Evolutionary conservation across 2,329 filamentous ascomycete genomes (phyloP).

Genomic region (Dothidotthia symphoricarpi): DNA sequence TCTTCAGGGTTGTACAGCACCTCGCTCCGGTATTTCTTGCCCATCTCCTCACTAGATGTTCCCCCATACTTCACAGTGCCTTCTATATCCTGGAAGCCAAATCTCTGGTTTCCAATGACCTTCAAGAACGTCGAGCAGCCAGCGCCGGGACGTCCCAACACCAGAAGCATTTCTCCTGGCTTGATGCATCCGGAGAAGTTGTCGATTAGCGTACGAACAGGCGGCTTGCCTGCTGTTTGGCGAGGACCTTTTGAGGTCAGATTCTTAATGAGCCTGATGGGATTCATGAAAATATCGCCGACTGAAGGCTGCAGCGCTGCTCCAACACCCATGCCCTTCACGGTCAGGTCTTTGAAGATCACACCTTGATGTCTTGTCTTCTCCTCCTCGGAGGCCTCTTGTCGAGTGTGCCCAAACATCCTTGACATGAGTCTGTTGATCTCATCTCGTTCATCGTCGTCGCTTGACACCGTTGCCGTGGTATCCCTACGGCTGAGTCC

Average conservation of each 20-base stretch:
- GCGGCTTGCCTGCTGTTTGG: slow-evolving; percentile 49
- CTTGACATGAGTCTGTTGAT: slow-evolving; percentile 64
- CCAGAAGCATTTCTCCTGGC: slow-evolving; percentile 70
- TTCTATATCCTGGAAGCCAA: slow-evolving; percentile 57
- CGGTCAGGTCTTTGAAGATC: slow-evolving; percentile 63
- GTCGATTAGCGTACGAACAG: slow-evolving; percentile 64
- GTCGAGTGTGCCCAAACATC: slow-evolving; percentile 67
- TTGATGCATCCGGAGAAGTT: slow-evolving; percentile 67
- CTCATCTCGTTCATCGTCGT: slow-evolving; percentile 50
- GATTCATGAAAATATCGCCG: slow-evolving; percentile 61
- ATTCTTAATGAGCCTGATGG: slow-evolving; percentile 55
- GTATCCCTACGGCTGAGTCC: slow-evolving; percentile 27
- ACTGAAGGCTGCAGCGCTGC: slow-evolving; percentile 62
- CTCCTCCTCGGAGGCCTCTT: slow-evolving; percentile 66
- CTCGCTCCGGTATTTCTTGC: slow-evolving; percentile 62
- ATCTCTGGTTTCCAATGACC: slow-evolving; percentile 63
- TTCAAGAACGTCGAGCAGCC: slow-evolving; percentile 72
- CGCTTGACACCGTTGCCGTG: slow-evolving; percentile 18
- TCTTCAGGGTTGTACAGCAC: slow-evolving; percentile 75
- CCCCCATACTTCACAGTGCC: slow-evolving; percentile 59
- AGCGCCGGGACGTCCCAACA: slow-evolving; percentile 66
- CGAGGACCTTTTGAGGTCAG: slow-evolving; percentile 46
- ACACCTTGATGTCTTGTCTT: slow-evolving; percentile 68
- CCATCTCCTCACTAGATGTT: slow-evolving; percentile 52
- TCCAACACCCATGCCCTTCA: slow-evolving; percentile 60